A percentile compares a stretch with the other conserved stretches of the same genome.
These are phyloP conservation scores for Plasmodiophora brassicae DNA, from an alignment of 208 protist genomes.

Conservation along the genomic window DNA sequence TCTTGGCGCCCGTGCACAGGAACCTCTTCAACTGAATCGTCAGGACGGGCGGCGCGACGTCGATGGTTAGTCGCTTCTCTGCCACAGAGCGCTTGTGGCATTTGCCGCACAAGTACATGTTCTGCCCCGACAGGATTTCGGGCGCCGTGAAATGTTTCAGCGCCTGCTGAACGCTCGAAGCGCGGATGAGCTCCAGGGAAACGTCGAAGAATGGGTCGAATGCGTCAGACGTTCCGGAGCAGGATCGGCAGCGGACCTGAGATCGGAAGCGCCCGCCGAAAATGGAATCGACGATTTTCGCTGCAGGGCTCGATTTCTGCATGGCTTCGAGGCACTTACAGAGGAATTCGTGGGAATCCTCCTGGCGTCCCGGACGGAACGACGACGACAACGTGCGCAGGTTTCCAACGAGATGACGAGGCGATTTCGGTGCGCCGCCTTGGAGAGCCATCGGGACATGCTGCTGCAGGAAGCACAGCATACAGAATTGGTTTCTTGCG, in stretches of 20 bases:
- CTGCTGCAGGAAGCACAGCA: not conserved
- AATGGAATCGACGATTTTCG: constrained; percentile 15
- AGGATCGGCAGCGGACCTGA: constrained; percentile 60
- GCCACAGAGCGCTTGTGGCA: constrained; percentile 56
- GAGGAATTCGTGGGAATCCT: constrained; percentile 77
- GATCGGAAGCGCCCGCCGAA: constrained; percentile 31
- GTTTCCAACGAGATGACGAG: not conserved
- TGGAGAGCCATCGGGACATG: not conserved
- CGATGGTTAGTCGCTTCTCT: constrained; percentile 62
- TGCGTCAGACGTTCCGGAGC: constrained; percentile 61
- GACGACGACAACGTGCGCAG: constrained; percentile 48
- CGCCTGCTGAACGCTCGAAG: constrained; percentile 49
- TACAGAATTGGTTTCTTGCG: not conserved
- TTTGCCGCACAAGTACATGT: constrained; percentile 66
- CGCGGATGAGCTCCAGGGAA: constrained; percentile 61
- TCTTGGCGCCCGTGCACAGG: constrained; percentile 42
- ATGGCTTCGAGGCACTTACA: constrained; percentile 62
- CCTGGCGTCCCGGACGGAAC: constrained; percentile 66
- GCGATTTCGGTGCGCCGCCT: not conserved
- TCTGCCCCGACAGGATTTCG: constrained; percentile 63
- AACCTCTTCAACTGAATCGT: constrained; percentile 74
- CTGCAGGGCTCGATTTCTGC: constrained; percentile 54
- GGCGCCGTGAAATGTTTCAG: constrained; percentile 59
- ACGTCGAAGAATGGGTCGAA: constrained; percentile 72
- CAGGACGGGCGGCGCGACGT: constrained; percentile 63